Evolutionary conservation across 2,329 filamentous ascomycete species (phyloP), one percentile per base, ranked within the genome.

Genomic region (Neofusicoccum parvum): DNA sequence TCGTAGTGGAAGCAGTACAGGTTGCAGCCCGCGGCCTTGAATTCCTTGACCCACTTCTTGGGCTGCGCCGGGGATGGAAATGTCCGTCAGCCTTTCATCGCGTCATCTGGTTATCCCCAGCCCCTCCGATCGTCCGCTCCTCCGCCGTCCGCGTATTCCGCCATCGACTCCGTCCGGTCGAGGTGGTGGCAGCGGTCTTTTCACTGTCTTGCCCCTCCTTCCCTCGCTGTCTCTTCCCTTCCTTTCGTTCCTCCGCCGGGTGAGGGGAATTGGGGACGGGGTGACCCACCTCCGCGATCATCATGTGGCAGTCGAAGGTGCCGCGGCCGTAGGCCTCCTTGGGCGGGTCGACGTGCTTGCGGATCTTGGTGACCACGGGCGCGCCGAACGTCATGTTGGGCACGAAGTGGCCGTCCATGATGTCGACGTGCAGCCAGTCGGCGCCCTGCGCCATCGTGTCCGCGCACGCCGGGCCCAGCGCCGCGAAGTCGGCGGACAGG

Each of bases 1-100:
- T 99, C 95, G 80, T 98, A 98, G 84, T 99, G 95, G 85, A 99
- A 99, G 85, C 95, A 98, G 84, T 99, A 99, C n/a, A 99, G 86
- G 79, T 99, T 93, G 80, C 94, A 97, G 63, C 95, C 95, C 67
- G 93, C 95, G 62, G 91, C 89, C 78, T 95, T 88, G 83, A 99
- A 98, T 68, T 96, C 92, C 75, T 91, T 92, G 73, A 97, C 94
- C 95, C 95, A 99, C 85, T 93, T 94, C 85, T 98, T 96, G 71
- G 95, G 95, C 94, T 95, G 71, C 9, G 15, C 27, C 32, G 43
- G n/a, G 5, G 14, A 20, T n/a, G 5, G 14, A 20, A 10, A 15
- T 7, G 23, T 32, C 27, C 27, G 27, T 32, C 27, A 32, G 27
- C 27, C 36, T 23, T 3, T 23, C 23, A 23, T 23, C 3, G 3